Conservation (phyloP, 1,139 yeast species). For the Nadsonia commutata region DNA sequence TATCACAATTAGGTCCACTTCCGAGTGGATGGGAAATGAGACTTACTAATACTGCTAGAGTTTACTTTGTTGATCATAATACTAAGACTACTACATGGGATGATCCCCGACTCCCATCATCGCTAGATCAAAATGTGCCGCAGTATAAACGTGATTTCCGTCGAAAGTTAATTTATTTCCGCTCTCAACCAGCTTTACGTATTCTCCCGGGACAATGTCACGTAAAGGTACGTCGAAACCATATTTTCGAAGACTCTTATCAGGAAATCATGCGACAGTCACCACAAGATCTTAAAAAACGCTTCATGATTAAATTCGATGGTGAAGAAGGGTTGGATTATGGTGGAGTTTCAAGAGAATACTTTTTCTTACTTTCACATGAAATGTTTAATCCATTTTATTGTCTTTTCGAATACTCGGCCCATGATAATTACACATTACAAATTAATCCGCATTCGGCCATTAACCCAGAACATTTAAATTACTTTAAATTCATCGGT, state of each 20-base stretch:
- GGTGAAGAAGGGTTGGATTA: conserved; percentile 99
- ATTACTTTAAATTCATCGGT: conserved; percentile 95
- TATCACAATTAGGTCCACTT: conserved; percentile 90
- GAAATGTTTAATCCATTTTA: conserved; percentile 98
- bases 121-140: conserved; percentile 95
- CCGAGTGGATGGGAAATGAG: conserved; percentile 99
- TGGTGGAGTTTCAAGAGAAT: conserved; percentile 98
- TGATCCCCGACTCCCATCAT: conserved; percentile 95
- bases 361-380: conserved; percentile 87
- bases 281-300: conserved; percentile 92
- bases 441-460: conserved; percentile 98
- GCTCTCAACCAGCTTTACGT: conserved; percentile 96
- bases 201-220: conserved; percentile 98
- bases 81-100: conserved; percentile 99
- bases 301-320: conserved; percentile 94
- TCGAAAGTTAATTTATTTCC: conserved; percentile 89
- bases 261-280: conserved; percentile 98
- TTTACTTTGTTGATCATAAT: conserved; percentile 95
- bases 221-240: conserved; percentile 92
- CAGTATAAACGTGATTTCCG: conserved; percentile 98
- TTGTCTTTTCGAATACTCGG: conserved; percentile 90
- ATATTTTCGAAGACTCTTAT: conserved; percentile 91
- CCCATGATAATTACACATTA: conserved; percentile 93
- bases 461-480: conserved; percentile 93
- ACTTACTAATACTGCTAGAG: conserved; percentile 93